phyloP scores from a whole-genome alignment of 805 yeast genomes.

The Yarrowia divulgata region DNA sequence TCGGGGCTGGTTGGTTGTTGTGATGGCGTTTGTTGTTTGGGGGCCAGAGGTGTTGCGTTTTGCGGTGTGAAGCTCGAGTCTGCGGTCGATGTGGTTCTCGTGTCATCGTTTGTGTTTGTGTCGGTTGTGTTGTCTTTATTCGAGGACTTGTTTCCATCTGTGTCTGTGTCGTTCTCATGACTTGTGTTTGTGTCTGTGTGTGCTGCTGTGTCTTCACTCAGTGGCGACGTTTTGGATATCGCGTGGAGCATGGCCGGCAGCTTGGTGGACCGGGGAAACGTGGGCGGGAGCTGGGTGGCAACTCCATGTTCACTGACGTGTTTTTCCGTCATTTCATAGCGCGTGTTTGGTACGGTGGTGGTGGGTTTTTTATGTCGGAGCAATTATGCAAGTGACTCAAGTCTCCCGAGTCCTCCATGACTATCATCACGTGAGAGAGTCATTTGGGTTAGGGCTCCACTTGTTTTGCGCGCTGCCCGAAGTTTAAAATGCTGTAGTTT shows the following conservation, averaged over 20 bases:
- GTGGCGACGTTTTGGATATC: constrained; percentile 14
- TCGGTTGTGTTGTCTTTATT: background rate
- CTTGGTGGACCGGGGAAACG: constrained; percentile 6
- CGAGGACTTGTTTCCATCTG: too few relatives aligned
- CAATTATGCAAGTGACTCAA: constrained; percentile 34
- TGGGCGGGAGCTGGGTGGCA: constrained; percentile 3
- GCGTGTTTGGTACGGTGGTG: background rate
- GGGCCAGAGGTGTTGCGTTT: background rate
- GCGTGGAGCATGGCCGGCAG: constrained; percentile 27
- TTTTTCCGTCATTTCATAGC: constrained; percentile 37
- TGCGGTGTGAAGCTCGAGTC: constrained; percentile 16
- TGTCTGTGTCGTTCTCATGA: background rate
- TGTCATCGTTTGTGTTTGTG: background rate
- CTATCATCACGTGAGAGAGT: constrained; percentile 38
- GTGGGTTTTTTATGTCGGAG: background rate
- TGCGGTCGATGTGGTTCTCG: background rate
- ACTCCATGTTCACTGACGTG: constrained; percentile 1
- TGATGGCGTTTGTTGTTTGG: background rate
- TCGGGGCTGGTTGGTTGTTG: constrained; percentile 25
- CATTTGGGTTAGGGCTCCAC: constrained; percentile 23
- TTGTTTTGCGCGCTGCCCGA: too few relatives aligned
- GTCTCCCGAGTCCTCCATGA: constrained; percentile 13
- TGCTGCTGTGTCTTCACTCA: background rate
- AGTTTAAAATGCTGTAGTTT: too few relatives aligned
- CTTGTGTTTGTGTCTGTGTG: background rate